Evolutionary conservation across 2,329 filamentous ascomycete genomes (phyloP).

Genomic region (Curvularia sp.): DNA sequence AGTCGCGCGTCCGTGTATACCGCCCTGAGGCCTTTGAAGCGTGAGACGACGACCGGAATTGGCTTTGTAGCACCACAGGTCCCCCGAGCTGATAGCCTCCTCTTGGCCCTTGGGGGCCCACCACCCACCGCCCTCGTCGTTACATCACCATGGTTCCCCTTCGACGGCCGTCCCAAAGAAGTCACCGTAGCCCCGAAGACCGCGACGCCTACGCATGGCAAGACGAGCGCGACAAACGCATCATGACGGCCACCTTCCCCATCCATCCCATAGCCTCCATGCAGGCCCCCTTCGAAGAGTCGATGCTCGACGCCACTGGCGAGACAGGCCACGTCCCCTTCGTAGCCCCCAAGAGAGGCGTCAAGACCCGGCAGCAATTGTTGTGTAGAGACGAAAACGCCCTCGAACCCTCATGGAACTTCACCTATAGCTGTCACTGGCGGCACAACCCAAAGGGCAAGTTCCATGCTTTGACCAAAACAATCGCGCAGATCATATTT

Average conservation of each 20-base stretch:
- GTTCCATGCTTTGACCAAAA: slow-evolving; percentile 87
- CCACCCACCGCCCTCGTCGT: not conserved
- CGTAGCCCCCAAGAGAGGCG: slow-evolving; percentile 52
- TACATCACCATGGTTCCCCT: slow-evolving; percentile 34
- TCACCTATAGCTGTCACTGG: slow-evolving; percentile 77
- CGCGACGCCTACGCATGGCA: slow-evolving; percentile 43
- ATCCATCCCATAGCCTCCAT: slow-evolving; percentile 76
- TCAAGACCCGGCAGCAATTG: slow-evolving; percentile 46
- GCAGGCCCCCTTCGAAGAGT: slow-evolving; percentile 84
- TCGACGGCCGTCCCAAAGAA: slow-evolving; percentile 31
- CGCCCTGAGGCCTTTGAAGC: slow-evolving; percentile 27
- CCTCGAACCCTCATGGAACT: slow-evolving; percentile 71
- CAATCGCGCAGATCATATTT: slow-evolving; percentile 91
- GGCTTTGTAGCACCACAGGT: slow-evolving; percentile 31
- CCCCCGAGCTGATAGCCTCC: slow-evolving; percentile 29
- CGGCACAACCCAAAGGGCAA: slow-evolving; percentile 75
- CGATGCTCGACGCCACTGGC: slow-evolving; percentile 71
- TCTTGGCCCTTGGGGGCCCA: slow-evolving; percentile 10
- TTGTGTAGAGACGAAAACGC: slow-evolving; percentile 68
- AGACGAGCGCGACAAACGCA: slow-evolving; percentile 43
- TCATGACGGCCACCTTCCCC: slow-evolving; percentile 53
- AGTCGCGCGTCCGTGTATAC: slow-evolving; percentile 37
- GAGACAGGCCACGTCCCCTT: slow-evolving; percentile 44
- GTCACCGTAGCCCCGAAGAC: slow-evolving; percentile 28
- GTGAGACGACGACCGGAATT: slow-evolving; percentile 26